Evolutionary conservation across 1,284 basidiomycete genomes (phyloP).

Genomic region (Sporisorium scitamineum): DNA sequence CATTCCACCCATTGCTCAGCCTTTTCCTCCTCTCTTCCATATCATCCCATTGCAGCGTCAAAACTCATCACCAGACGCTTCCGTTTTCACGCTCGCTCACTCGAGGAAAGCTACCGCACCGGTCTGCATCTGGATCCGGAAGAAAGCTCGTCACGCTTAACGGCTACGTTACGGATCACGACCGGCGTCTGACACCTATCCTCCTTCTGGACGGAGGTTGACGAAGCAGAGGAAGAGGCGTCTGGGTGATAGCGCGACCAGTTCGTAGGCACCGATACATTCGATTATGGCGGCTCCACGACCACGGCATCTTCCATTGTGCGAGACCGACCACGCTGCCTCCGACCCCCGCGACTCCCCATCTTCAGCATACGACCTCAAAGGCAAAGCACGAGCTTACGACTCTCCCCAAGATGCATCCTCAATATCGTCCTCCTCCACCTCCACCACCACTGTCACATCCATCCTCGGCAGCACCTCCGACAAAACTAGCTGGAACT

Average conservation of each 20-base stretch:
- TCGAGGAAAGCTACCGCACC: background rate
- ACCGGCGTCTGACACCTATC: background rate
- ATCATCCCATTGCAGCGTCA: conserved; percentile 3
- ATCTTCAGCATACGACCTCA: conserved; percentile 19
- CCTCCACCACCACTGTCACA: background rate
- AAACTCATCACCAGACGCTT: background rate
- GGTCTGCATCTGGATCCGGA: background rate
- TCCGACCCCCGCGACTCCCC: conserved; percentile 29
- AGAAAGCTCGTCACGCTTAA: background rate
- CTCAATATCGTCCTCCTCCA: conserved; percentile 17
- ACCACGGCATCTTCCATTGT: conserved; percentile 47
- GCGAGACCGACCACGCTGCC: conserved; percentile 47
- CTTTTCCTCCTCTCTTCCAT: background rate
- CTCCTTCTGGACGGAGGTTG: background rate
- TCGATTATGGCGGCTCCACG: conserved; percentile 29
- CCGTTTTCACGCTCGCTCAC: background rate
- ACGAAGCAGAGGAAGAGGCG: background rate
- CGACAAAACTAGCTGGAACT: conserved; percentile 78
- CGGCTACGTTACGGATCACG: background rate
- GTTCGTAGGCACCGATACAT: background rate
- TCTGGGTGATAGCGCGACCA: background rate
- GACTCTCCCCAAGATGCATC: conserved; percentile 20
- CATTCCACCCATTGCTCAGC: conserved; percentile 11
- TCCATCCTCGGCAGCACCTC: conserved; percentile 38
- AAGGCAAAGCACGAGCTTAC: conserved; percentile 36